These are phyloP conservation scores for Neonectria hederae DNA, from an alignment of 2,329 filamentous ascomycete species.

Conservation along the genomic window DNA sequence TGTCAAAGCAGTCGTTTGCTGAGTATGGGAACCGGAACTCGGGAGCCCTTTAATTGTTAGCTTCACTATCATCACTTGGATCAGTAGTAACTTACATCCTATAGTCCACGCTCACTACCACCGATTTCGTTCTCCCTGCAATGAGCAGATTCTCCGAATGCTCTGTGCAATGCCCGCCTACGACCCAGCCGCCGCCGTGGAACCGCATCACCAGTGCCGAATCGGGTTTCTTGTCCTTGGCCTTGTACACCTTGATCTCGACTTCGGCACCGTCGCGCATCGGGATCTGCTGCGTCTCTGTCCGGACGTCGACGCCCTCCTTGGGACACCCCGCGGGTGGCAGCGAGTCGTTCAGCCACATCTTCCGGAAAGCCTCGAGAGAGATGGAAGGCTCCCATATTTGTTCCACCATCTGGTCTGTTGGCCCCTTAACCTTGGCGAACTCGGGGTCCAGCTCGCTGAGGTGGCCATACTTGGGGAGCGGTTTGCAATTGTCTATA, in stretches of 20 bases:
- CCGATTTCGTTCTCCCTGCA: conserved; percentile 45
- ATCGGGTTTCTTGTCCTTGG: conserved; percentile 38
- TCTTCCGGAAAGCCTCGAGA: conserved; percentile 43
- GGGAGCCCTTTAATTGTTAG: conserved; percentile 47
- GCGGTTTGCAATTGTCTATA: conserved; percentile 45
- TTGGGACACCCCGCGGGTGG: conserved; percentile 43
- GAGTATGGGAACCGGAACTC: conserved; percentile 49
- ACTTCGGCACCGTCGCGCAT: conserved; percentile 47
- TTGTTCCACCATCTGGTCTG: conserved; percentile 38
- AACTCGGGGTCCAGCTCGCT: conserved; percentile 47
- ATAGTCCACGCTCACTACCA: conserved; percentile 52
- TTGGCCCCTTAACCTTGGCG: conserved; percentile 38
- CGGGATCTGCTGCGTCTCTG: conserved; percentile 41
- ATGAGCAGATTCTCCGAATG: conserved; percentile 48
- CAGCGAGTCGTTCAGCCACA: conserved; percentile 39
- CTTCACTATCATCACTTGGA: no score
- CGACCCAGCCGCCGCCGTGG: conserved; percentile 50
- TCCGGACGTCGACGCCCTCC: conserved; percentile 47
- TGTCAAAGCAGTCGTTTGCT: conserved; percentile 50
- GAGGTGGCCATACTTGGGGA: conserved; percentile 49
- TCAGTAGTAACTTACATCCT: conserved; percentile 42
- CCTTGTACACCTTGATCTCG: conserved; percentile 48
- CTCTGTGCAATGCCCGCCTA: conserved; percentile 48
- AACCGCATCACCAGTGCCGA: conserved; percentile 46
- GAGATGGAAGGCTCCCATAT: conserved; percentile 44